A percentile compares a stretch with the other conserved stretches of the same genome.
These are phyloP conservation scores for Globisporangium middletonii DNA, from an alignment of 352 stramenopile species.

Conservation along the genomic window DNA sequence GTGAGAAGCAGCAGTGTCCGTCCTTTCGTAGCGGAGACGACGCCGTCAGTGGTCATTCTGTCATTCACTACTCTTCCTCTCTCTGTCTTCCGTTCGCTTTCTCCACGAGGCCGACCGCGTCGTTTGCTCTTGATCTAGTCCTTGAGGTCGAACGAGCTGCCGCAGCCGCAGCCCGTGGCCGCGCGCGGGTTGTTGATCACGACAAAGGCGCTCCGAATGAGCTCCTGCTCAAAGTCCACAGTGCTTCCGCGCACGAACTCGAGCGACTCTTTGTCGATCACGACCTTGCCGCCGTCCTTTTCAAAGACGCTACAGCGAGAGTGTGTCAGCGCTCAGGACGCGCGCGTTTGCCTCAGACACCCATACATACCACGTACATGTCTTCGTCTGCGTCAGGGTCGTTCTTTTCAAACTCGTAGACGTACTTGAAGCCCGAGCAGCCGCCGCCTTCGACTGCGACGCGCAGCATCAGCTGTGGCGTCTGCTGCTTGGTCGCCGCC, in stretches of 20 bases:
- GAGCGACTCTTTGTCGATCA: conserved; percentile 92
- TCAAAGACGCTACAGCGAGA: conserved; percentile 67
- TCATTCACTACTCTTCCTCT: too few relatives aligned
- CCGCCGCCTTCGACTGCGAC: conserved; percentile 89
- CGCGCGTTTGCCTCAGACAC: neutral
- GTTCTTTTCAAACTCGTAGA: conserved; percentile 83
- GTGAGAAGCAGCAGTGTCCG: too few relatives aligned
- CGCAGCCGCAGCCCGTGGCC: conserved; percentile 95
- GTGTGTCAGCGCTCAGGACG: neutral
- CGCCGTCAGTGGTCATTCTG: too few relatives aligned
- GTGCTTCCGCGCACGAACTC: conserved; percentile 92
- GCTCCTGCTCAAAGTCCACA: conserved; percentile 96
- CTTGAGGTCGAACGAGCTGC: conserved; percentile 97
- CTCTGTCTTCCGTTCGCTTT: too few relatives aligned
- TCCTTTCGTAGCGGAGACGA: too few relatives aligned
- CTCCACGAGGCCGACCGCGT: too few relatives aligned
- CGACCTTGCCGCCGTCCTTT: conserved; percentile 78
- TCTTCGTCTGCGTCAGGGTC: conserved; percentile 42
- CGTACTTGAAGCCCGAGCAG: conserved; percentile 93
- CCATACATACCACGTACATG: conserved; percentile 18
- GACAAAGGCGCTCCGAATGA: conserved; percentile 96
- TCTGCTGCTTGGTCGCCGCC: conserved; percentile 46
- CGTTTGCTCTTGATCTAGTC: conserved; percentile 27
- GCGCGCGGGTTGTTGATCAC: conserved; percentile 97
- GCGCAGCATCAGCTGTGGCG: conserved; percentile 66